Percentiles rank a stretch among this genome's conserved stretches.
Evolutionary conservation across 345 rosid genomes (phyloP).

Genomic region (Eucalyptus curtisii): DNA sequence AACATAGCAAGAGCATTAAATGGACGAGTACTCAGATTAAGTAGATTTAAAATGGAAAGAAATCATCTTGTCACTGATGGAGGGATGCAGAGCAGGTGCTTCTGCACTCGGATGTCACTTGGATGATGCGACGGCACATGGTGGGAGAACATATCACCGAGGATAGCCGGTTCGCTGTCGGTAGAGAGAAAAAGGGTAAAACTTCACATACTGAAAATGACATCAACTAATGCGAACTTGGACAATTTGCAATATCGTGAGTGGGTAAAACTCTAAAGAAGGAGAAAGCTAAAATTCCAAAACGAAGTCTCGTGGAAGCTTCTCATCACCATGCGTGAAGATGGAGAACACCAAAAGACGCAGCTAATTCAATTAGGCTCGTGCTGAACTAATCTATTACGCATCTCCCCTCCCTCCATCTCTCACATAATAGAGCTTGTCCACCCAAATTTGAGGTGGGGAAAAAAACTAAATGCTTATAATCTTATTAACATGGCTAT

Average conservation of each 20-base stretch:
- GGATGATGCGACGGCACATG: no score
- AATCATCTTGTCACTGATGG: background rate
- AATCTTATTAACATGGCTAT: background rate
- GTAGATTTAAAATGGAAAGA: background rate
- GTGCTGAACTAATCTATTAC: background rate
- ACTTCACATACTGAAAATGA: background rate
- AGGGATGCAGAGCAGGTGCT: background rate
- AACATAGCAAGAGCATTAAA: background rate
- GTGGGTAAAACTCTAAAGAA: background rate
- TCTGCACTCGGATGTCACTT: no score
- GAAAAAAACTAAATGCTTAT: background rate
- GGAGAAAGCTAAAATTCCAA: background rate
- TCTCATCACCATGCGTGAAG: background rate
- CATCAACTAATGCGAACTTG: background rate
- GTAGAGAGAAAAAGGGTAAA: background rate
- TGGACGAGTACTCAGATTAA: background rate
- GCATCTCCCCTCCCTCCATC: background rate
- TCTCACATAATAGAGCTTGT: background rate
- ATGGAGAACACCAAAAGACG: background rate
- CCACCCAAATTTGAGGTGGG: background rate
- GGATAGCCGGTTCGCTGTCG: background rate
- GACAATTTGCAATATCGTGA: background rate
- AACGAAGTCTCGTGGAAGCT: background rate
- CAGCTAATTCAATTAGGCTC: background rate
- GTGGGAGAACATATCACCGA: background rate